A percentile compares a stretch with the other conserved stretches of the same genome.
Evolutionary conservation across 768 basidiomycete genomes (phyloP).

Genomic region (Lanmaoa rubissima): DNA sequence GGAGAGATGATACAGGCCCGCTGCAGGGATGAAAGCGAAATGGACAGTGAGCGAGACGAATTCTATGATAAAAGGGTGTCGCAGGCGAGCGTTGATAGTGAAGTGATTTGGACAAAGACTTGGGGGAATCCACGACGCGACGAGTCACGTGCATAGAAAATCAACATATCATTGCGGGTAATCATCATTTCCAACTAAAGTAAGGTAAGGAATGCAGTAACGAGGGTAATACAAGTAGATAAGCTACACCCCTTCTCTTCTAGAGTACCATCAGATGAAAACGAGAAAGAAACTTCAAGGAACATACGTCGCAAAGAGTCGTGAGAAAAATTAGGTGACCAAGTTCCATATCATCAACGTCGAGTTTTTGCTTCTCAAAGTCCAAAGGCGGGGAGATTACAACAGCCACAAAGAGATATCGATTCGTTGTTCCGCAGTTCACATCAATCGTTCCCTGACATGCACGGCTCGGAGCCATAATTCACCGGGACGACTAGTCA

Average conservation of each 20-base stretch:
- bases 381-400: background rate
- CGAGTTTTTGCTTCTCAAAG: background rate
- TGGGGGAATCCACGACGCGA: conserved; percentile 12
- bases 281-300: background rate
- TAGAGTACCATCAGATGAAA: conserved; percentile 11
- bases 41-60: background rate
- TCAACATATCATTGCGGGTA: conserved; percentile 18
- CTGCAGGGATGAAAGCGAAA: conserved; percentile 18
- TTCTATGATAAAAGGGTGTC: background rate
- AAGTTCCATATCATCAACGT: conserved; percentile 5
- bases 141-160: conserved; percentile 27
- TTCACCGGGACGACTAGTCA: conserved; percentile 24
- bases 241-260: conserved; percentile 16
- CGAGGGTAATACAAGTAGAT: conserved; percentile 21
- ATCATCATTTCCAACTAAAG: conserved; percentile 5
- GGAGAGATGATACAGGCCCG: conserved; percentile 26
- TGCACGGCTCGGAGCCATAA: conserved; percentile 48
- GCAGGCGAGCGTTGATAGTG: background rate
- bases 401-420: background rate
- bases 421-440: conserved; percentile 11
- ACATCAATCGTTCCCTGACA: conserved; percentile 61
- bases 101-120: background rate
- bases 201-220: conserved; percentile 10
- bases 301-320: conserved; percentile 6
- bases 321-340: conserved; percentile 4